Conservation (phyloP, 495 filamentous ascomycete species). For the Trichoderma gamsii region DNA sequence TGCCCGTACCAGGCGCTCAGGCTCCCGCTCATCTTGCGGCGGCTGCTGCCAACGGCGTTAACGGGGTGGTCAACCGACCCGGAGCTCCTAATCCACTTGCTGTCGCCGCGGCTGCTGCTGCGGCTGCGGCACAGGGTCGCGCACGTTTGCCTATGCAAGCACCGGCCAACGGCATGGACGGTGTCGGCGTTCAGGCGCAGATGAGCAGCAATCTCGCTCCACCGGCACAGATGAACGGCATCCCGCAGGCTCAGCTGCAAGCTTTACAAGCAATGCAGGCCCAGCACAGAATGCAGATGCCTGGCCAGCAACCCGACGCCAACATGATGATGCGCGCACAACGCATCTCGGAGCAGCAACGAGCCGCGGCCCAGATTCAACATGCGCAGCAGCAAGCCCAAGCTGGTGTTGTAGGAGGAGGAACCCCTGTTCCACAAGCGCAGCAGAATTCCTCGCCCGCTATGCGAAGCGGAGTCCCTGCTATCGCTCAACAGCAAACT, state of each 20-base stretch:
- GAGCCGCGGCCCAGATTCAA: conserved; percentile 47
- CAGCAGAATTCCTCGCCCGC: conserved; percentile 22
- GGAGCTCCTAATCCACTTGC: conserved; percentile 21
- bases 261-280: conserved; percentile 52
- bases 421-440: conserved; percentile 19
- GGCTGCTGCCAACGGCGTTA: conserved; percentile 20
- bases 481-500: conserved; percentile 42
- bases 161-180: conserved; percentile 34
- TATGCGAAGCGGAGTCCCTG: conserved; percentile 21
- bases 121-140: conserved; percentile 31
- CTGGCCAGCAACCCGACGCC: conserved; percentile 45
- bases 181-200: conserved; percentile 33
- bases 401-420: conserved; percentile 19
- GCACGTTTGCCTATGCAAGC: conserved; percentile 37
- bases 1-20: conserved; percentile 21
- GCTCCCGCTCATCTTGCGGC: conserved; percentile 25
- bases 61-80: background rate
- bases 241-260: conserved; percentile 65
- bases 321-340: conserved; percentile 49
- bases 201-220: conserved; percentile 45
- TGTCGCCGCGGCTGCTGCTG: conserved; percentile 28
- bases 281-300: conserved; percentile 32
- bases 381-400: conserved; percentile 33
- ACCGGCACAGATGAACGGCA: conserved; percentile 60
- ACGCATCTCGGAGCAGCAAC: conserved; percentile 59